Conservation (phyloP, 1,284 basidiomycete species). For the Sanghuangporus weigelae region DNA sequence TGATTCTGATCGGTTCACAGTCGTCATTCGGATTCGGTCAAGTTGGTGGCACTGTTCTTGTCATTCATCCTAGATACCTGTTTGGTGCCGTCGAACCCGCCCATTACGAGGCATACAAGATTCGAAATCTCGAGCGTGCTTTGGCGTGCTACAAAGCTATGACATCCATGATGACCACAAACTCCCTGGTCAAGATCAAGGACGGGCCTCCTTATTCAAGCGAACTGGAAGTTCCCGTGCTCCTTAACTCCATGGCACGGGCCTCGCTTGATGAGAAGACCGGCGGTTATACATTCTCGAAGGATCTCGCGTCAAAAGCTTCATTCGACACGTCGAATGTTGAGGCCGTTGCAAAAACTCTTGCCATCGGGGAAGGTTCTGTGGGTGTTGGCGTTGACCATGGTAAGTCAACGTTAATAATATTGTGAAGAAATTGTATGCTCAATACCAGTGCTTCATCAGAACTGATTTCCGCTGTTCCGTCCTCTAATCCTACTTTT, state of each 20-base stretch:
- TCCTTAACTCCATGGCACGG: slow-evolving; percentile 92
- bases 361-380: slow-evolving; percentile 42
- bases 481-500: slow-evolving; percentile 87
- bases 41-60: slow-evolving; percentile 89
- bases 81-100: slow-evolving; percentile 77
- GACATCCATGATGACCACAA: slow-evolving; percentile 92
- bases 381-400: slow-evolving; percentile 84
- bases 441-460: slow-evolving; percentile 25
- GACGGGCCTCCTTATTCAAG: slow-evolving; percentile 87
- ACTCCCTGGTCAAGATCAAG: slow-evolving; percentile 94
- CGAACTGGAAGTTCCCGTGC: slow-evolving; percentile 84
- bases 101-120: slow-evolving; percentile 72
- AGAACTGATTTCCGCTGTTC: slow-evolving; percentile 92
- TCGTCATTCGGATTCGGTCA: slow-evolving; percentile 99
- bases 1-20: slow-evolving; percentile 29
- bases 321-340: slow-evolving; percentile 64
- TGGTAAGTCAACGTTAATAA: slow-evolving; percentile 40
- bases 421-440: background rate
- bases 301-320: slow-evolving; percentile 53
- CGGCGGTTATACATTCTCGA: slow-evolving; percentile 76
- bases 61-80: slow-evolving; percentile 90
- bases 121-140: slow-evolving; percentile 64
- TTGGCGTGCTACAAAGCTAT: slow-evolving; percentile 86
- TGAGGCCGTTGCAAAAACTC: slow-evolving; percentile 50
- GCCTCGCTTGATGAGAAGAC: slow-evolving; percentile 79